Evolutionary conservation across 2,329 filamentous ascomycete species (phyloP).

Genomic region (Xylogone sp.): DNA sequence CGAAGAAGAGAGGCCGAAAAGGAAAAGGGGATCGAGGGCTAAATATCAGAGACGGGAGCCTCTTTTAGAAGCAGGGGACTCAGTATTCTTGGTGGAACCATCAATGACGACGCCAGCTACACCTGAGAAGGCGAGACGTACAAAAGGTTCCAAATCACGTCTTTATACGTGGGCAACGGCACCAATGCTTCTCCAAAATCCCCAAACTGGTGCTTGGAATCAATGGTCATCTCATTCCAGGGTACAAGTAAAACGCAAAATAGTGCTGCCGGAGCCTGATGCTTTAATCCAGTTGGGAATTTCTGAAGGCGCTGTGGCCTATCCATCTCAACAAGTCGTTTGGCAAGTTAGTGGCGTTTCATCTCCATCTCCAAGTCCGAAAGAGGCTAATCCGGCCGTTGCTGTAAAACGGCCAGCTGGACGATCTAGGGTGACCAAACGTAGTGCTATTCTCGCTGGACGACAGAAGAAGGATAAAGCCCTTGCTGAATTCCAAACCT

Average conservation of each 20-base stretch:
- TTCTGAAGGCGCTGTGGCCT: constrained; percentile 22
- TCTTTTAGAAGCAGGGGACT: not conserved
- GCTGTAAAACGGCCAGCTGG: not conserved
- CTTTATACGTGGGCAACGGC: constrained; percentile 13
- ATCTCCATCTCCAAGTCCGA: not conserved
- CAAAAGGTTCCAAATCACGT: not conserved
- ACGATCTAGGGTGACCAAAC: not conserved
- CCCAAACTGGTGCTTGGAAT: constrained; percentile 24
- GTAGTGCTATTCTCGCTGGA: not conserved
- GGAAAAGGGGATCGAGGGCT: not conserved
- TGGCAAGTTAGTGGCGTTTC: not conserved
- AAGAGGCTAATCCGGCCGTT: not conserved
- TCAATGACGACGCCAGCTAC: not conserved
- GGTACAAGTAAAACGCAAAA: not conserved
- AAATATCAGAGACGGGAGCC: not conserved
- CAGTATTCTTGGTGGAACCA: not conserved
- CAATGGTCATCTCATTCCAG: constrained; percentile 2
- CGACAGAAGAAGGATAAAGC: not conserved
- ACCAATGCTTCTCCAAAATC: constrained; percentile 16
- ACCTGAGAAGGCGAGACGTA: not conserved
- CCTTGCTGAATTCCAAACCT: not conserved
- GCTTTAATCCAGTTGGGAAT: constrained; percentile 25
- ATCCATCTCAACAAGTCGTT: constrained; percentile 19
- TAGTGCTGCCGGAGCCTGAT: constrained; percentile 22
- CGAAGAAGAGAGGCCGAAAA: constrained; percentile 5